These are phyloP conservation scores for Metschnikowia proteae DNA, from an alignment of 805 yeast genomes.

Conservation along the genomic window DNA sequence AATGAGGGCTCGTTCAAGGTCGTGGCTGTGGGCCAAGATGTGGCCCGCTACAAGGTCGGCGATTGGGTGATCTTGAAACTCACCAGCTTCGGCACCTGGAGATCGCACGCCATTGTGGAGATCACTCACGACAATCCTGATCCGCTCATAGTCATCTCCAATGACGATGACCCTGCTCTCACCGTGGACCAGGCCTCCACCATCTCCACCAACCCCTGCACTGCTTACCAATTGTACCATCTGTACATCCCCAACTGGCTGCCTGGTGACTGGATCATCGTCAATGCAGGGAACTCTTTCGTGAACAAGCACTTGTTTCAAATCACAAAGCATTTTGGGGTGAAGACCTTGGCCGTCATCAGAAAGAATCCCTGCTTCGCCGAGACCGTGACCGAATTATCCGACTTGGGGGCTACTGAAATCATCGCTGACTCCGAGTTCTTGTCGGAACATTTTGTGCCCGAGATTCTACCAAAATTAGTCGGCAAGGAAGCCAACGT, in stretches of 20 bases:
- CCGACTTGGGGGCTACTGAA: constrained; percentile 29
- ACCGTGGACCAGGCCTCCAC: constrained; percentile 21
- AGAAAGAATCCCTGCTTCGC: constrained; percentile 23
- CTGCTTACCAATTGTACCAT: constrained; percentile 22
- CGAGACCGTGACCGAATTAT: constrained; percentile 20
- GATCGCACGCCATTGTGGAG: constrained; percentile 20
- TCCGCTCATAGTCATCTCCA: constrained; percentile 14
- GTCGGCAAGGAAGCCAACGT: constrained; percentile 21
- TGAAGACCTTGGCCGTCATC: constrained; percentile 27
- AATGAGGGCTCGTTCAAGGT: constrained; percentile 91
- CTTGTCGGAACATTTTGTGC: constrained; percentile 15
- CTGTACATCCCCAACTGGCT: constrained; percentile 20
- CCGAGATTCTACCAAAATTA: constrained; percentile 13
- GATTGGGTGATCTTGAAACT: constrained; percentile 20
- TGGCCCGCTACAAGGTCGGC: constrained; percentile 45
- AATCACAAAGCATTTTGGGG: constrained; percentile 22
- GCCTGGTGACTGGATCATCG: constrained; percentile 31
- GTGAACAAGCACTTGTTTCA: constrained; percentile 31
- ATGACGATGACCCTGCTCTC: constrained; percentile 2
- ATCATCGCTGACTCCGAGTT: constrained; percentile 30
- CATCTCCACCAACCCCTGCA: constrained; percentile 20
- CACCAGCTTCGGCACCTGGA: constrained; percentile 24
- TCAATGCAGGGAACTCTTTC: constrained; percentile 34
- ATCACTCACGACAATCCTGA: constrained; percentile 10
- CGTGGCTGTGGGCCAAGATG: constrained; percentile 61